Base-by-base conservation (phyloP, 2,329 filamentous ascomycete genomes). In the Verticillium albo-atrum region DNA sequence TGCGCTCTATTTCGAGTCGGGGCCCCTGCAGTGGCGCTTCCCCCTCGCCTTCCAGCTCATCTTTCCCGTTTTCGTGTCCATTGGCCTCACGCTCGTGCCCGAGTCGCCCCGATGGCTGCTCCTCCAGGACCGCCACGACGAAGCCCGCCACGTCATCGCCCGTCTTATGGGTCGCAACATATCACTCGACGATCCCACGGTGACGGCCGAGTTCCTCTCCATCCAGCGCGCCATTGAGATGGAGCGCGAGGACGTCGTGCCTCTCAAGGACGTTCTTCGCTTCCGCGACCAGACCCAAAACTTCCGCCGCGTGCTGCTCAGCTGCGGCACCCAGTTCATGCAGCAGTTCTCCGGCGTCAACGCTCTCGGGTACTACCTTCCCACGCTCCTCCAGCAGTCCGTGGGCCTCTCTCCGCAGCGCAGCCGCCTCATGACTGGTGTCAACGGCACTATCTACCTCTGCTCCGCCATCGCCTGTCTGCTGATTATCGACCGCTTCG, bases 81-180 rank as follows among this genome's bases (percentile, higher is more conserved):
- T 68, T 1, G 58, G 70, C 17, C 65, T 74, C 2, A 57, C 68
- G 1, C 67, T 72, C 28, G 68, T 74, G 6, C 69, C 54, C 2
- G 82, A 84, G 63, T 79, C 76, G 0, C 81, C 82, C 0, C 75
- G 82, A 37, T 85, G 79, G 77, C 68, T 83, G n/a, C 67, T 83
- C 23, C 69, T 79, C 9, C 64, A 84, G 58, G 81, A 84, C 60
- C 79, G 81, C n/a, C 75, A 80, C 17, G 81, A 85, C 12, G 77
- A 86, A 60, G 84, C 84, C 0, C 72, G 81, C n/a, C 71, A 77
- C 6, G 79, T 83, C 4, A 77, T 90, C 60, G 77, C 81, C 7
- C 82, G 81, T 61, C 85, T 84, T 60, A 83, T 83, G 60, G 78
- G 80, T 20, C 73, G 85, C 63, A 78, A 61, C 61, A 42, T 61